Percentiles rank a stretch among this genome's conserved stretches.
These are phyloP conservation scores for Schwanniomyces vanrijiae DNA, from an alignment of 805 yeast genomes.

Conservation along the genomic window DNA sequence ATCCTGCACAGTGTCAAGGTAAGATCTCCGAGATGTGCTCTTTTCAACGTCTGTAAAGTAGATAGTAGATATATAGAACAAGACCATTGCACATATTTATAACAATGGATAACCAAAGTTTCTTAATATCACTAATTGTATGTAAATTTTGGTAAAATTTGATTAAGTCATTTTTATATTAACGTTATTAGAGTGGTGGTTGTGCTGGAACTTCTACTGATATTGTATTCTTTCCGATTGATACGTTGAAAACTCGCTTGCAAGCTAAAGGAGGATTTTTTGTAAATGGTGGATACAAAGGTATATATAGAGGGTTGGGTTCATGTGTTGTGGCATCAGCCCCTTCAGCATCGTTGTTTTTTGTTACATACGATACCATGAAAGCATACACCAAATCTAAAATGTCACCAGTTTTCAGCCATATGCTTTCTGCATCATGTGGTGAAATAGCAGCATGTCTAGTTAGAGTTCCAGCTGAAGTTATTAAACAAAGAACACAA, in stretches of 20 bases:
- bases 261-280: conserved; percentile 97
- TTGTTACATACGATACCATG: conserved; percentile 77
- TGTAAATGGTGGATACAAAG: conserved; percentile 87
- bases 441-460: conserved; percentile 95
- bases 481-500: conserved; percentile 92
- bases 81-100: background rate
- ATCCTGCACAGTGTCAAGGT: background rate
- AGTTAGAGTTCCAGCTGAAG: conserved; percentile 96
- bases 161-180: conserved; percentile 8
- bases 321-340: conserved; percentile 94
- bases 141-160: conserved; percentile 10
- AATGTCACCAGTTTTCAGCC: conserved; percentile 44
- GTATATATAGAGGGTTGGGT: conserved; percentile 90
- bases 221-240: conserved; percentile 92
- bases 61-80: background rate
- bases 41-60: background rate
- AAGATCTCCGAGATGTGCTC: background rate
- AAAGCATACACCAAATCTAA: conserved; percentile 46
- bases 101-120: conserved; percentile 27
- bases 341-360: conserved; percentile 56
- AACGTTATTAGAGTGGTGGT: conserved; percentile 64
- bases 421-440: conserved; percentile 83
- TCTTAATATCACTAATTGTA: conserved; percentile 34
- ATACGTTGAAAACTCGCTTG: conserved; percentile 88
- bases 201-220: conserved; percentile 97